Conservation (phyloP, 345 rosid genomes). For the Clausena lansium region DNA sequence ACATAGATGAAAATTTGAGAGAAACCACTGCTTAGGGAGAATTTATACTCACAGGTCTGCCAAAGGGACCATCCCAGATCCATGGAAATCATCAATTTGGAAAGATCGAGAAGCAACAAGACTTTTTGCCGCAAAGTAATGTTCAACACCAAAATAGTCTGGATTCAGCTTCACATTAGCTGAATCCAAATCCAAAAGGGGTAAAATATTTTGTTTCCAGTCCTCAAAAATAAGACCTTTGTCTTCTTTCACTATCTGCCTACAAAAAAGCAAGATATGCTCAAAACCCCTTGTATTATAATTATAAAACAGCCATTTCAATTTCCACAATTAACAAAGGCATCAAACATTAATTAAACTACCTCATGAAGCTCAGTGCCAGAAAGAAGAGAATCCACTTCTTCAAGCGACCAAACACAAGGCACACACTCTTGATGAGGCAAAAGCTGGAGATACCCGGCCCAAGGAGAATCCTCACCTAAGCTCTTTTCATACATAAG, state of each 20-base stretch:
- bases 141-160: slow-evolving; percentile 49
- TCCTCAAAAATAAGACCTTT: slow-evolving; percentile 64
- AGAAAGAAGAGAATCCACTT: slow-evolving; percentile 57
- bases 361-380: slow-evolving; percentile 95
- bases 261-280: slow-evolving; percentile 27
- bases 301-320: neutral
- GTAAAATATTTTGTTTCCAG: slow-evolving; percentile 69
- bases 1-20: neutral
- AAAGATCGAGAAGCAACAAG: slow-evolving; percentile 78
- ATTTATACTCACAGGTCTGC: slow-evolving; percentile 76
- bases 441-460: slow-evolving; percentile 69
- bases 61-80: slow-evolving; percentile 87
- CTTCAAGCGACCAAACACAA: slow-evolving; percentile 57
- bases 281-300: neutral
- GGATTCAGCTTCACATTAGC: slow-evolving; percentile 25
- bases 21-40: neutral
- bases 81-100: slow-evolving; percentile 74
- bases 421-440: slow-evolving; percentile 65
- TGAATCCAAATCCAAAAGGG: slow-evolving; percentile 53
- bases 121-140: slow-evolving; percentile 68
- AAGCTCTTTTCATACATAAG: slow-evolving; percentile 83
- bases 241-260: slow-evolving; percentile 83
- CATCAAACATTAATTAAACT: neutral
- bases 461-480: slow-evolving; percentile 68
- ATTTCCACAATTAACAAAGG: too few species aligned